Percentiles rank a stretch among this genome's conserved stretches.
Evolutionary conservation across 352 stramenopile species (phyloP).

Genomic region (Phytopythium ostracodes): DNA sequence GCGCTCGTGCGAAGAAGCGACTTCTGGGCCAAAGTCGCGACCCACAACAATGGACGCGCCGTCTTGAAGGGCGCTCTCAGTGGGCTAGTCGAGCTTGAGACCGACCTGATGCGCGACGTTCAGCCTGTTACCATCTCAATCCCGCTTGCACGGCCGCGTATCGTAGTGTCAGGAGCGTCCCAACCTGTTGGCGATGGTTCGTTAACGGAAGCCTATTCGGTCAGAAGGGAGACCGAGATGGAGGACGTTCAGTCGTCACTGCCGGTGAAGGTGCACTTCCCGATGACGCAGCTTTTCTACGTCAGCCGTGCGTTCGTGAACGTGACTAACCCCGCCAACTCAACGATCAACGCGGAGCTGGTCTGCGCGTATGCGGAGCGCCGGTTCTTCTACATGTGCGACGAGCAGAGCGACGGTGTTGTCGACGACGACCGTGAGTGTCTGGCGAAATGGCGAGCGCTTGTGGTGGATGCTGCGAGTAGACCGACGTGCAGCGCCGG

Average conservation of each 20-base stretch:
- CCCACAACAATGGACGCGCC: not conserved
- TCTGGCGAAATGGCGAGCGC: not conserved
- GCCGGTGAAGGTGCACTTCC: conserved; percentile 18
- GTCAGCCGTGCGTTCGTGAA: conserved; percentile 20
- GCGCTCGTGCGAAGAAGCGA: conserved; percentile 29
- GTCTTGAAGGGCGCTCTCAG: conserved; percentile 6
- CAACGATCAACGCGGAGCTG: conserved; percentile 45
- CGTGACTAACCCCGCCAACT: conserved; percentile 48
- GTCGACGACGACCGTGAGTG: not conserved
- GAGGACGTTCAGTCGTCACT: not conserved
- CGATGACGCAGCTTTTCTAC: conserved; percentile 35
- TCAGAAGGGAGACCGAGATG: not conserved
- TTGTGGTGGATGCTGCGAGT: not conserved
- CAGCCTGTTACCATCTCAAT: conserved; percentile 5
- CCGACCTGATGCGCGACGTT: conserved; percentile 29
- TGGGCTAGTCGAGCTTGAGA: conserved; percentile 27
- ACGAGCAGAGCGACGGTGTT: conserved; percentile 4
- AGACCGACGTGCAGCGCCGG: not conserved
- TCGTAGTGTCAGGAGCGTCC: not conserved
- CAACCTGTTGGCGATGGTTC: not conserved
- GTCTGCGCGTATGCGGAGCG: conserved; percentile 27
- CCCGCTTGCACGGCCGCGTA: not conserved
- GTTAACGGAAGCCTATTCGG: not conserved
- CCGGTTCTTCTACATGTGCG: conserved; percentile 47
- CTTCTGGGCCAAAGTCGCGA: conserved; percentile 19